Evolutionary conservation across 2,329 filamentous ascomycete genomes (phyloP).

Genomic region (Fusarium secorum): DNA sequence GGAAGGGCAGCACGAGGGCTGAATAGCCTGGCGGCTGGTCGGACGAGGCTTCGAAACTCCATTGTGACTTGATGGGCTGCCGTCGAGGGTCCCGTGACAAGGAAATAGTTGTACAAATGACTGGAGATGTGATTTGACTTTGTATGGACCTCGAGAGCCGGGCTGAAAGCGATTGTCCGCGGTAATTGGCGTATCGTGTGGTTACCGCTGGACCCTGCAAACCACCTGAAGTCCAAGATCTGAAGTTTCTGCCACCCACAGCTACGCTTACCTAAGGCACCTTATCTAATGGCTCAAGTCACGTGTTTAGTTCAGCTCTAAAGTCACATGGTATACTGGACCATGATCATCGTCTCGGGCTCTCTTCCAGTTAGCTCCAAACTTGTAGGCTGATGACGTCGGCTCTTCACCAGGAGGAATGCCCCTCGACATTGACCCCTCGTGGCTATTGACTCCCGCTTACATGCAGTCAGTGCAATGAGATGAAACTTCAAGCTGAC

Average conservation of each 20-base stretch:
- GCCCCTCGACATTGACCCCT: slow-evolving; percentile 32
- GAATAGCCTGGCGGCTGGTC: slow-evolving; percentile 48
- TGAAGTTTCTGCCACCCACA: slow-evolving; percentile 39
- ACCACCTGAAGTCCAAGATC: slow-evolving; percentile 30
- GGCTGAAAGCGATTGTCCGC: slow-evolving; percentile 36
- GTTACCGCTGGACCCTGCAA: slow-evolving; percentile 23
- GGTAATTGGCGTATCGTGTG: slow-evolving; percentile 36
- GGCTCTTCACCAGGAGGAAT: background rate
- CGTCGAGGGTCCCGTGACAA: background rate
- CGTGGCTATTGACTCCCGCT: slow-evolving; percentile 24
- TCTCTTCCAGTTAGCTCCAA: background rate
- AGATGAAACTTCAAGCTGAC: slow-evolving; percentile 35
- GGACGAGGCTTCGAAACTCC: slow-evolving; percentile 48
- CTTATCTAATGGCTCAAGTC: background rate
- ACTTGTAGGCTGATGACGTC: slow-evolving; percentile 36
- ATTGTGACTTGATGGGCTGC: slow-evolving; percentile 38
- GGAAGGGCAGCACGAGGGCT: slow-evolving; percentile 39
- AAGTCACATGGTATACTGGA: slow-evolving; percentile 17
- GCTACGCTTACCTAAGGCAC: slow-evolving; percentile 24
- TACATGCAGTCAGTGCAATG: background rate
- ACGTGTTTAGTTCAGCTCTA: background rate
- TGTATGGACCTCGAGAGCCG: slow-evolving; percentile 24
- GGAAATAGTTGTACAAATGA: background rate
- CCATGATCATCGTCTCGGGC: background rate
- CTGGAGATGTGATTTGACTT: background rate